A percentile compares a stretch with the other conserved stretches of the same genome.
Conservation (phyloP, 495 filamentous ascomycete species). For the Lasiosphaeriaceae sp. region DNA sequence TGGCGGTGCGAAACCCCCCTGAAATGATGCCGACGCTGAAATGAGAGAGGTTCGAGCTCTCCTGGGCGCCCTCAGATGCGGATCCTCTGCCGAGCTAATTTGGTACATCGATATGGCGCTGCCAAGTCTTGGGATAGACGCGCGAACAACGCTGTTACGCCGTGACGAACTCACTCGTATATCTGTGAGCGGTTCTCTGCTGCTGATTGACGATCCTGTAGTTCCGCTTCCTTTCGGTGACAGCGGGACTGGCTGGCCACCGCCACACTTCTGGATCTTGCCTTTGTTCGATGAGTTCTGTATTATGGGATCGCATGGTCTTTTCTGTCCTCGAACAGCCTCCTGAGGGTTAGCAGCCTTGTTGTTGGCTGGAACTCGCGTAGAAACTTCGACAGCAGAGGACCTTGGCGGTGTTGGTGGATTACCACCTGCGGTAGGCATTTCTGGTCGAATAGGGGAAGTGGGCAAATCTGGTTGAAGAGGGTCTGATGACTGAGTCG, state of each 20-base stretch:
- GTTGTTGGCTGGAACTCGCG: neutral
- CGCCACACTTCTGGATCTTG: slow-evolving; percentile 9
- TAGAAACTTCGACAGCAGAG: neutral
- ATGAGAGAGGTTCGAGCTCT: slow-evolving; percentile 1
- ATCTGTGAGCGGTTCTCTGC: slow-evolving; percentile 2
- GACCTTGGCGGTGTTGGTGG: slow-evolving; percentile 3
- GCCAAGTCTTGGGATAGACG: slow-evolving; percentile 3
- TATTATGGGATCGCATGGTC: slow-evolving; percentile 6
- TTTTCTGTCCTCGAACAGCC: neutral
- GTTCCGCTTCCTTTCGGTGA: neutral
- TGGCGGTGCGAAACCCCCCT: neutral
- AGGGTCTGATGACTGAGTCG: neutral
- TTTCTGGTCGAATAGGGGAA: neutral
- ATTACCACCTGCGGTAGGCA: no score
- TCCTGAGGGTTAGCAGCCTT: neutral
- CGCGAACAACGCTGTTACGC: slow-evolving; percentile 3
- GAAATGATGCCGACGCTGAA: slow-evolving; percentile 17
- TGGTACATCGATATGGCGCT: slow-evolving; percentile 16
- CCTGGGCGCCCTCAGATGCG: neutral
- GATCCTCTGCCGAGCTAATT: neutral
- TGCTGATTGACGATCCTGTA: neutral
- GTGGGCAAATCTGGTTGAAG: neutral
- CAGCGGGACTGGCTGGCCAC: neutral
- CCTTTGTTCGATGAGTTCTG: neutral
- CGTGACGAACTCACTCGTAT: slow-evolving; percentile 3